Base-by-base conservation (phyloP, 345 rosid genomes). In the Durio zibethinus region DNA sequence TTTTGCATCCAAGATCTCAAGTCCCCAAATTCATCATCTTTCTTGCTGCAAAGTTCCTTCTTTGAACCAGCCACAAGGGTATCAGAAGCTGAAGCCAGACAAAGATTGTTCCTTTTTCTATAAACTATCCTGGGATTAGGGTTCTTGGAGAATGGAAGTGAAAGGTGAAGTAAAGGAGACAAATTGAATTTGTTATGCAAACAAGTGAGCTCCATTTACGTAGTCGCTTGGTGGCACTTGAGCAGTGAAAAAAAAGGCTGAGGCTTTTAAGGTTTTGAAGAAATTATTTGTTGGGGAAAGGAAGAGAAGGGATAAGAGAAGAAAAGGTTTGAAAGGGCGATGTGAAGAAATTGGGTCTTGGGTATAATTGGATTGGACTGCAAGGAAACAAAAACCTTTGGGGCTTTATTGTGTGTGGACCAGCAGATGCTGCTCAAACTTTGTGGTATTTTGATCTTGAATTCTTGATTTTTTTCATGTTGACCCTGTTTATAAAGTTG, bases 1-100 rank as follows among this genome's bases (percentile, higher is more conserved):
- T 85, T 84, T 78, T 92, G 97, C 99, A 95, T 91, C 98, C 99
- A 95, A 7, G 84, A 72, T 87, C 93, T 95, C 87, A 95, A 89
- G 85, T 91, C 98, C 20, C 62, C 87, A 2, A 73, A 56, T 7
- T 84, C 91, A 75, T 82, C 89, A 10, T 82, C 91, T 83, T 83
- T 89, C 80, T 72, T 88, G 85, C 86, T 88, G 68, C 79, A 85
- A 72, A 80, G 82, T 60, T 86, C 89, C 50, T 86, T 86, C n/a
- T 79, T 59, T 20, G 94, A 86, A 60, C 88, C 90, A 2, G 91
- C 86, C 23, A 93, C 62, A 54, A 91, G 68, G 31, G 93, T 90
- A 54, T 91, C 96, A 59, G 97, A 88, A 84, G 87, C 83, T 40
- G 94, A 91, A 2, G 88, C 85, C 36, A 80, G 45, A 81, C 85